Percentiles rank a stretch among this genome's conserved stretches.
Evolutionary conservation across 164 flowering plant genomes (phyloP).

Genomic region (Umbilicus rupestris): DNA sequence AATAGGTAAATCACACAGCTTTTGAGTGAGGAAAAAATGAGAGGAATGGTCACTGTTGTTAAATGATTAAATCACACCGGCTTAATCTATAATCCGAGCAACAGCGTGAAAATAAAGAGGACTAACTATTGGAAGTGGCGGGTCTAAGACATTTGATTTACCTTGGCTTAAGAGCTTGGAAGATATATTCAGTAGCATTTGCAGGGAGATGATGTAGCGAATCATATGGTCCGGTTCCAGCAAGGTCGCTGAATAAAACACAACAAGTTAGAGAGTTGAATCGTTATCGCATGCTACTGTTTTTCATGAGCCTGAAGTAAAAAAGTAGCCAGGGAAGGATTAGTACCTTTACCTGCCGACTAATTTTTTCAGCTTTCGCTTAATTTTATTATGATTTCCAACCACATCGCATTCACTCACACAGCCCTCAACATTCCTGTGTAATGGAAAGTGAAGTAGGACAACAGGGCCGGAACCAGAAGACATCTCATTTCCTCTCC

Average conservation of each 20-base stretch:
- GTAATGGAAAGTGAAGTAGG: slow-evolving; percentile 59
- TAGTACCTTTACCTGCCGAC: slow-evolving; percentile 14
- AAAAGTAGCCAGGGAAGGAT: background rate
- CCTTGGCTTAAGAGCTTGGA: slow-evolving; percentile 70
- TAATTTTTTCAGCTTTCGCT: slow-evolving; percentile 5
- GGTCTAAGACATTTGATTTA: slow-evolving; percentile 5
- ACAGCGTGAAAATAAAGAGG: background rate
- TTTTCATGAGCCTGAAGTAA: background rate
- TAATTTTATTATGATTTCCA: background rate
- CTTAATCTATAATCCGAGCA: background rate
- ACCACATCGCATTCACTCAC: slow-evolving; percentile 7
- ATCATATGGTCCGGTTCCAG: slow-evolving; percentile 38
- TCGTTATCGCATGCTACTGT: background rate
- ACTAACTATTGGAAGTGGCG: too few relatives aligned
- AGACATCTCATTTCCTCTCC: slow-evolving; percentile 39
- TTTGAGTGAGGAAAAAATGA: background rate
- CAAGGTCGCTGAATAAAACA: slow-evolving; percentile 27
- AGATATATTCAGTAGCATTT: slow-evolving; percentile 65
- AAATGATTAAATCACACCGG: too few relatives aligned
- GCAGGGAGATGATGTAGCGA: slow-evolving; percentile 35
- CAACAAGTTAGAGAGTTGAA: background rate
- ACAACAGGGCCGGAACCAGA: slow-evolving; percentile 68
- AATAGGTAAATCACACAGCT: background rate
- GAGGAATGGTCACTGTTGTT: background rate
- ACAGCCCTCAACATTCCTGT: slow-evolving; percentile 17